These are phyloP conservation scores for Stephania cephalantha DNA, from an alignment of 164 flowering plant species.

Conservation along the genomic window DNA sequence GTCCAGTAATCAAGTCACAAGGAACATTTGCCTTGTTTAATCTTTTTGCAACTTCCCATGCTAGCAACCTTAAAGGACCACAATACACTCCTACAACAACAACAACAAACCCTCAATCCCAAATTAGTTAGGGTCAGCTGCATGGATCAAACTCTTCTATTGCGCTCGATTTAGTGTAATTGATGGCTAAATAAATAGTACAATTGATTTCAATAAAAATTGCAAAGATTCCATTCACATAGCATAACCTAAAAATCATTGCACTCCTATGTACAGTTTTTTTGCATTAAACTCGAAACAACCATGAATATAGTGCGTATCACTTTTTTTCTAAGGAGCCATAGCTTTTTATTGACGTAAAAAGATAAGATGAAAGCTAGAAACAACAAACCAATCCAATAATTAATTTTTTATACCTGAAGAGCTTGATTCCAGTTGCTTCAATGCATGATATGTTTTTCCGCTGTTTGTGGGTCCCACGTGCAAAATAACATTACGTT, in stretches of 20 bases:
- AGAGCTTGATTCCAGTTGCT: conserved; percentile 60
- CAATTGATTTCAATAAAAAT: background rate
- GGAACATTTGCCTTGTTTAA: conserved; percentile 80
- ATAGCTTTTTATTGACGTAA: too few relatives aligned
- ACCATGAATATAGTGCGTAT: background rate
- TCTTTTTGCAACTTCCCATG: conserved; percentile 90
- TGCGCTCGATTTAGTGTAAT: too few relatives aligned
- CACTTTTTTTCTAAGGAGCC: too few relatives aligned
- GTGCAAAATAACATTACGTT: conserved; percentile 64
- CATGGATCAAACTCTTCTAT: too few relatives aligned
- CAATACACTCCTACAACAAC: conserved; percentile 67
- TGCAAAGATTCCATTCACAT: background rate
- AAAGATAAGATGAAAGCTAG: too few relatives aligned
- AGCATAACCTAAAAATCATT: background rate
- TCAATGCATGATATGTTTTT: conserved; percentile 82
- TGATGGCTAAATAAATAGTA: too few relatives aligned
- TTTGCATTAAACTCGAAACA: background rate
- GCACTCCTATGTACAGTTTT: background rate
- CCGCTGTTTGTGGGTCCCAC: conserved; percentile 99
- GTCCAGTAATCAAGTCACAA: conserved; percentile 86
- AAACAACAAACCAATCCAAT: too few relatives aligned
- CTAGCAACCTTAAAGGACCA: conserved; percentile 88
- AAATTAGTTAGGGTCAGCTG: too few relatives aligned
- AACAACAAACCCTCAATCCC: too few relatives aligned
- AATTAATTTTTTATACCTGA: conserved; percentile 40